Base-by-base conservation (phyloP, 352 stramenopile species). In the Globisporangium okanoganense region DNA sequence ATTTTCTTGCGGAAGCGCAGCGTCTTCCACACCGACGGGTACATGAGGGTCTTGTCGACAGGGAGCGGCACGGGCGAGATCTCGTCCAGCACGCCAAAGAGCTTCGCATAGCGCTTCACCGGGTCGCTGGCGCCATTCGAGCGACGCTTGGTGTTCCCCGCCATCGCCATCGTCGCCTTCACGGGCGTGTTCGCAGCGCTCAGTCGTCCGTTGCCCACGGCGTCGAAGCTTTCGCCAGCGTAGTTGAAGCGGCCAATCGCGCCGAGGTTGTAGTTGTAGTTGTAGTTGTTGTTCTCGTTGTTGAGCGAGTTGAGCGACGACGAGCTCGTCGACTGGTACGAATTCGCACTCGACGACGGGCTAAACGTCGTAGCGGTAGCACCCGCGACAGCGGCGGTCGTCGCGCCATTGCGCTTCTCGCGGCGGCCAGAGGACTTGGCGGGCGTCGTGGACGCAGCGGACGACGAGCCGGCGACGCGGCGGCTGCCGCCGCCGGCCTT, bases 1-100 rank as follows among this genome's bases (percentile, higher is more conserved):
- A 87, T 82, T 61, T 91, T 90, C 67, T 92, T 93, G 31, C 79
- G 81, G 66, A 92, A 95, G 38, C 81, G 72, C 55, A 95, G 66
- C 51, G 71, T 56, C 65, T 94, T 92, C 86, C 86, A 95, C 43
- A 95, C 86, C 22, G 60, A 74, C 20, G 78, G 69, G 61, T 95
- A 95, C 84, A 95, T 89, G 2, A 61, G 45, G 14, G 35, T 57
- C 54, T 56, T 57, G 48, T 67, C 55, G 13, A 54, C 36, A 1
- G 61, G 44, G 14, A 53, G 20, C 12, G 61, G 53, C 10, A 47
- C 53, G 0, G 53, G 55, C 36, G 61, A 38, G 43, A 67, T 56
- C 12, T 61, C 54, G 43, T 62, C 20, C 20, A 65, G 51, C 27
- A 65, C 60, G 24, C 60, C 60, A 55, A 65, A 65, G 41, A 65